phyloP scores from a whole-genome alignment of 1,139 yeast genomes.

The Blastobotrys arbuscula region DNA sequence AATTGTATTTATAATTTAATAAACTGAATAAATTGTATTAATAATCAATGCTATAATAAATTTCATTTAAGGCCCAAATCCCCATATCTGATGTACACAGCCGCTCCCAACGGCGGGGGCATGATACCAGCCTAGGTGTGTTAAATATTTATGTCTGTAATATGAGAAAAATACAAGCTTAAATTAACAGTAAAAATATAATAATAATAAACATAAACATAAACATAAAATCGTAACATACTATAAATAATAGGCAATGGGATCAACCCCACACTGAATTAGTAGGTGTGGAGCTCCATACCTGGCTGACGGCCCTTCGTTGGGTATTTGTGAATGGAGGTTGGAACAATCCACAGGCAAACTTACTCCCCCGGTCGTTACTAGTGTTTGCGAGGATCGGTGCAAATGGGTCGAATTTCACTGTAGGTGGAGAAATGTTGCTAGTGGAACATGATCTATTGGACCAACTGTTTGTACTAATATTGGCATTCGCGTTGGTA shows the following conservation, averaged over 20 bases:
- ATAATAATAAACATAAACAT: neutral
- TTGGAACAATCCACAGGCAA: conserved; percentile 6
- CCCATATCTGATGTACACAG: no score
- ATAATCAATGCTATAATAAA: no score
- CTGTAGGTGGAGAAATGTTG: conserved; percentile 4
- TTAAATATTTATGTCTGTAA: no score
- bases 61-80: no score
- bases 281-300: neutral
- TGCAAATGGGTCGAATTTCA: conserved; percentile 13
- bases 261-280: conserved; percentile 10
- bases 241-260: no score
- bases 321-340: neutral
- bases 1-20: no score
- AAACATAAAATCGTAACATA: no score
- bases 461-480: neutral
- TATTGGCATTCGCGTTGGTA: no score
- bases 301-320: neutral
- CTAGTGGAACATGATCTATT: neutral
- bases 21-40: no score
- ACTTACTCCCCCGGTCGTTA: neutral
- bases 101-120: no score
- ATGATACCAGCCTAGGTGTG: no score
- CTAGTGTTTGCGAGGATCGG: conserved; percentile 1
- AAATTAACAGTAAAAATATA: neutral
- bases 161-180: no score